Percentiles rank a stretch among this genome's conserved stretches.
phyloP scores from a whole-genome alignment of 1,139 yeast genomes.

The Kodamaea alishanica region DNA sequence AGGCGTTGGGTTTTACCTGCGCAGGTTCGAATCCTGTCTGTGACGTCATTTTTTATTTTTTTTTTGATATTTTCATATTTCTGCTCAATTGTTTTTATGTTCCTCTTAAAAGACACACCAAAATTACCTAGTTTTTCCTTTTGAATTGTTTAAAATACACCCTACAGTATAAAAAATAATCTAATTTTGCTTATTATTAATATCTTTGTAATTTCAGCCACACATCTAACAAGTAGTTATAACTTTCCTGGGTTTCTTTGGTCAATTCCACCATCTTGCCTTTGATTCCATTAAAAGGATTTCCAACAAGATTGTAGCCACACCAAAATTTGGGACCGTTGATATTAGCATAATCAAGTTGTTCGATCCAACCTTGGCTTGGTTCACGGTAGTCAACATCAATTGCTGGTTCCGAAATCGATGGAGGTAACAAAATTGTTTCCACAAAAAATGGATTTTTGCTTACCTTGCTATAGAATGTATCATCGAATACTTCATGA shows the following conservation, averaged over 20 bases:
- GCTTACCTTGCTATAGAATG: slow-evolving; percentile 11
- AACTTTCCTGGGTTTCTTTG: slow-evolving; percentile 4
- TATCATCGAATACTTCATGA: slow-evolving; percentile 8
- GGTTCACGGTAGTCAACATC: slow-evolving; percentile 23
- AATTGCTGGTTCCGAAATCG: slow-evolving; percentile 14
- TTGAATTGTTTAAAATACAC: no score
- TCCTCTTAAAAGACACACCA: background rate
- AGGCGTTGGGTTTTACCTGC: slow-evolving; percentile 52
- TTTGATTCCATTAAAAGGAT: slow-evolving; percentile 8
- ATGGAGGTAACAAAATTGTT: slow-evolving; percentile 23
- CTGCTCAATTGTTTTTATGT: background rate
- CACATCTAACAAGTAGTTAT: slow-evolving; percentile 10
- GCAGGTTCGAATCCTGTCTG: slow-evolving; percentile 67
- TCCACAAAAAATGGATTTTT: slow-evolving; percentile 23
- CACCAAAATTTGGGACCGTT: slow-evolving; percentile 31
- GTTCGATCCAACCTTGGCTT: slow-evolving; percentile 23
- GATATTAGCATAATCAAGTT: slow-evolving; percentile 15
- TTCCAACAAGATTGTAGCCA: slow-evolving; percentile 33
- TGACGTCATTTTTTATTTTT: slow-evolving; percentile 31
- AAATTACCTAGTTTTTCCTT: background rate
- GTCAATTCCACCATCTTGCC: slow-evolving; percentile 9
- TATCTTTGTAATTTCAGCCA: slow-evolving; percentile 5
- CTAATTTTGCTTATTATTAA: background rate
- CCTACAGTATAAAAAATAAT: background rate
- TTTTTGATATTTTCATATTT: background rate